Conservation (phyloP, 2,329 filamentous ascomycete species). For the Trichophyton benhamiae region DNA sequence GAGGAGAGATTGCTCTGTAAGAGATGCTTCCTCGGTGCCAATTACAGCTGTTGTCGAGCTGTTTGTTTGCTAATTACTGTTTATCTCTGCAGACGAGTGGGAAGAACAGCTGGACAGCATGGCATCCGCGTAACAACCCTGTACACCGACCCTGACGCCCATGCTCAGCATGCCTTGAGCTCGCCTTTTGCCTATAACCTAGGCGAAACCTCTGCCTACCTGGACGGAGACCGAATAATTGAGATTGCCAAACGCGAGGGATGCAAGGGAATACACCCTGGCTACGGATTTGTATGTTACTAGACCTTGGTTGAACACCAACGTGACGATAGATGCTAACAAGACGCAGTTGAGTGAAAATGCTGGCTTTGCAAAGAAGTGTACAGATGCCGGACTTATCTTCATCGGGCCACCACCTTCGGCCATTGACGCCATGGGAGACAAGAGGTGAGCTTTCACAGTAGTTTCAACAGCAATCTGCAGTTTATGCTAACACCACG, state of each 20-base stretch:
- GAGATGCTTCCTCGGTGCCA: conserved; percentile 12
- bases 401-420: conserved; percentile 83
- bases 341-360: conserved; percentile 63
- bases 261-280: conserved; percentile 86
- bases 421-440: conserved; percentile 73
- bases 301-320: background rate
- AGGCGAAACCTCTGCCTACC: conserved; percentile 66
- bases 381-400: conserved; percentile 75
- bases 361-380: conserved; percentile 74
- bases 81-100: conserved; percentile 50
- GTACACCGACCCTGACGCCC: conserved; percentile 83
- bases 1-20: conserved; percentile 83
- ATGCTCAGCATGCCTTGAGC: conserved; percentile 74
- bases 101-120: conserved; percentile 72
- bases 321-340: background rate
- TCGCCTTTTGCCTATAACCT: conserved; percentile 76
- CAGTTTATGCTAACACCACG: background rate
- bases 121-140: conserved; percentile 89
- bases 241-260: conserved; percentile 71
- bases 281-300: conserved; percentile 64
- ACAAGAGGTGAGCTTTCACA: conserved; percentile 56
- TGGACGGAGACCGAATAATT: conserved; percentile 89
- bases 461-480: background rate
- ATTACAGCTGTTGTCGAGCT: too few relatives aligned
- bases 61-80: background rate